Evolutionary conservation across 306 rosid species (phyloP).

Genomic region (Dalbergia cochinchinensis): DNA sequence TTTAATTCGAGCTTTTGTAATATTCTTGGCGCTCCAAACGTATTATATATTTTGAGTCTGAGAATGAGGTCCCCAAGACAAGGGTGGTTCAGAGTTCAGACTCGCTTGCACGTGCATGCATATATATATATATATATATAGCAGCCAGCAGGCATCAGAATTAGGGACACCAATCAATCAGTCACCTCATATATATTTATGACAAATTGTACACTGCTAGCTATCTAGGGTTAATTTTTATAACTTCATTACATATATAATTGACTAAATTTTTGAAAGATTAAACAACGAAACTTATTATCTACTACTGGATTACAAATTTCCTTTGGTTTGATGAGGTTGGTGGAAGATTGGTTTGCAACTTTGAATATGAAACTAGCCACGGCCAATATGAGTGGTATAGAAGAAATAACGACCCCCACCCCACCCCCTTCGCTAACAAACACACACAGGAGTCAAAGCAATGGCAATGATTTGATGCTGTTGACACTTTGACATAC

Average conservation of each 20-base stretch:
- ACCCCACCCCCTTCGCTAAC: neutral
- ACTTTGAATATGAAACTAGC: slow-evolving; percentile 44
- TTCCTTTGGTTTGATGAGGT: slow-evolving; percentile 47
- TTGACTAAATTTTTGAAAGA: slow-evolving; percentile 24
- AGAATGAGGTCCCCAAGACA: slow-evolving; percentile 21
- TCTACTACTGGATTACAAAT: slow-evolving; percentile 9
- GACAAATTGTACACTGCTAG: no score
- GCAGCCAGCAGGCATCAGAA: no score
- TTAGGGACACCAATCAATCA: no score
- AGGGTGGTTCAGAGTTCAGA: neutral
- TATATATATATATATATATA: no score
- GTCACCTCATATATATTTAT: no score
- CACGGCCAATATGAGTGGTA: neutral
- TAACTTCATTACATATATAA: neutral
- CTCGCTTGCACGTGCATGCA: slow-evolving; percentile 27
- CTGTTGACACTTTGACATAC: slow-evolving; percentile 27
- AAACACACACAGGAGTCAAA: slow-evolving; percentile 42
- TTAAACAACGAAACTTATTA: neutral
- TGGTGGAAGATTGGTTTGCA: slow-evolving; percentile 51
- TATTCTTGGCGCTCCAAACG: slow-evolving; percentile 35
- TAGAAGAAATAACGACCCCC: neutral
- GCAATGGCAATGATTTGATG: slow-evolving; percentile 43
- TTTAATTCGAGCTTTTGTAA: neutral
- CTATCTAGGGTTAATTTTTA: neutral
- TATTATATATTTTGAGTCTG: neutral